phyloP scores from a whole-genome alignment of 192 early-diverging fungal species.

The Oehlia diaphana region DNA sequence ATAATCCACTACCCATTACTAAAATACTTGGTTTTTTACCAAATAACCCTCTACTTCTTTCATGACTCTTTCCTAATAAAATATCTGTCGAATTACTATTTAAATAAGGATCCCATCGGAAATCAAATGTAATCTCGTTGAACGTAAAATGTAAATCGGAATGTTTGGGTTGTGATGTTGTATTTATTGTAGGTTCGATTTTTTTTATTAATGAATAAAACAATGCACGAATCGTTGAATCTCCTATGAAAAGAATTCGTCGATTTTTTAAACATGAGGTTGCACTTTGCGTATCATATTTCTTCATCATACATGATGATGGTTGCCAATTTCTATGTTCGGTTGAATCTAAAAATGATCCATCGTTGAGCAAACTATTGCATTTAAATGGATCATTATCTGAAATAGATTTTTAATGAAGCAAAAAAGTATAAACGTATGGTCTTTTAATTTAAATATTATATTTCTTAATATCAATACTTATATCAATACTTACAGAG shows the following conservation, averaged over 20 bases:
- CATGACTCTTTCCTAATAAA: too few species aligned
- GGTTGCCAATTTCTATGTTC: constrained; percentile 57
- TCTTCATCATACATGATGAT: constrained; percentile 57
- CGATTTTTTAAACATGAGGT: constrained; percentile 47
- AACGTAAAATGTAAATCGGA: constrained; percentile 37
- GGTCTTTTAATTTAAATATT: too few species aligned
- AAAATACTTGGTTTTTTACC: constrained; percentile 39
- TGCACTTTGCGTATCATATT: constrained; percentile 48
- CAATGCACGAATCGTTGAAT: constrained; percentile 65
- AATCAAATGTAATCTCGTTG: constrained; percentile 47
- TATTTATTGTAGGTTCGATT: constrained; percentile 39
- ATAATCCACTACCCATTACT: constrained; percentile 59
- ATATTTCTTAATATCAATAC: too few species aligned
- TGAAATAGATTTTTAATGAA: too few species aligned
- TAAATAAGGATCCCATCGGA: constrained; percentile 76
- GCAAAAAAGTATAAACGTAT: too few species aligned
- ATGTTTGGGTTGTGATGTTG: constrained; percentile 35
- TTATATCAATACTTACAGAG: too few species aligned
- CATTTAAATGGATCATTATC: constrained; percentile 22
- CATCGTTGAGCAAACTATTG: constrained; percentile 44
- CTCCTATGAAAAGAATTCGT: constrained; percentile 63
- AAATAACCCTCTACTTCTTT: not conserved
- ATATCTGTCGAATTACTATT: constrained; percentile 42
- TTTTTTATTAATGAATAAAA: constrained; percentile 56
- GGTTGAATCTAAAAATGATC: constrained; percentile 51